Base-by-base conservation (phyloP, 1,284 basidiomycete genomes). In the Moniliophthora roreri region DNA sequence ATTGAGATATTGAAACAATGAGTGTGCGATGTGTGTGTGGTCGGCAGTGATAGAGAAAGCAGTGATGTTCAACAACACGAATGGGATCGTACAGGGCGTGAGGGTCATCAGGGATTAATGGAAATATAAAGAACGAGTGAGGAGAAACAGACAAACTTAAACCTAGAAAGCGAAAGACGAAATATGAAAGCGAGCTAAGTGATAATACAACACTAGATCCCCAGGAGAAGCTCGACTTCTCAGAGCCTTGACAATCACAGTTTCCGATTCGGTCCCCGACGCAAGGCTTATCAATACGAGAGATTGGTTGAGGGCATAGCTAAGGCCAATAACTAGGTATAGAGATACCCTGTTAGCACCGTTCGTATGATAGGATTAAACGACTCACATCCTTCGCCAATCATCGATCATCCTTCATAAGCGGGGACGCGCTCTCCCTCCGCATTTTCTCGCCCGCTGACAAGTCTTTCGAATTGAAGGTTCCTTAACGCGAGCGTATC, bases 291-390 rank as follows among this genome's bases (percentile, higher is more conserved):
- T 40, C 7, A 73, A 60, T 46, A 74, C 60, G 2, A 70, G 60
- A 0, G 77, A 71, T 34, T 74, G 67, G 16, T 66, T 66, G 2
- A 83, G 61, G 35, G 89, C 66, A 53, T 78, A 73, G 48, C 74
- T 76, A 44, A 89, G 72, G 11, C 84, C 75, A 26, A 89, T 69
- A 62, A 80, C 87, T 89, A 57, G 41, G 54, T 60, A 55, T 53
- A 55, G 50, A 56, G 52, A 35, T 60, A 65, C 53, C 60, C 54
- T 23, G 42, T 56, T 53, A 48, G 53, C 23, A 41, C 39, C 20
- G 7, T 11, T 6, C 36, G 54, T 46, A 41, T 45, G 48, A 21
- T 23, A 2, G 13, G 21, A 23, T 10, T 47, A 44, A 40, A 50
- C 20, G 24, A 78, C 81, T 62, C 71, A 85, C 82, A 87, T 57